Evolutionary conservation across 495 filamentous ascomycete species (phyloP), one percentile per base, ranked within the genome.

Genomic region (Rhypophila decipiens): DNA sequence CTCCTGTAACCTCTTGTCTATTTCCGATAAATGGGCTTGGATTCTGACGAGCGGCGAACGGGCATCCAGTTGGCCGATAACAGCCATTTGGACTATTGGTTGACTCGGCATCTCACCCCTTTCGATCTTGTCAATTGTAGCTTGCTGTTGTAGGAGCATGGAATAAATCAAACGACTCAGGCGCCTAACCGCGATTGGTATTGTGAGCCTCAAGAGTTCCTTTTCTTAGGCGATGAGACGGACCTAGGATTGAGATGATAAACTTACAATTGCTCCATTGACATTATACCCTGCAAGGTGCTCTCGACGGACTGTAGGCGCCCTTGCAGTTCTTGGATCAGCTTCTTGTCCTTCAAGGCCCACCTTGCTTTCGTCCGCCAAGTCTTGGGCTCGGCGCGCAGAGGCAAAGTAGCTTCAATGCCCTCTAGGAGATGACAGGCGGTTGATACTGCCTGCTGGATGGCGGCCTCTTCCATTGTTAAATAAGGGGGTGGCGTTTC

Each of bases 251-350:
- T n/a, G n/a, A n/a, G n/a, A n/a, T n/a, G n/a, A n/a, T n/a, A 34
- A 5, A 39, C 36, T 39, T 39, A 39, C 36, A 39, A 39, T 17
- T 39, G 36, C 18, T 39, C 36, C 36, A 39, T 39, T 39, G 36
- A n/a, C 18, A 39, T 17, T 10, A 39, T 39, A 8, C 36, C 36
- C 18, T 39, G 36, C 36, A 39, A 17, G 9, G 36, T 39, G 36
- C 36, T 15, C 36, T 39, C 36, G 36, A 19, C 36, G 5, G 36
- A 39, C 18, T 39, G 11, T 8, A 39, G 36, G 9, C 36, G 36
- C 36, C 18, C 36, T 15, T 39, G 11, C 5, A 39, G 36, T 15
- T 39, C 9, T 39, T n/a, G 12, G 5, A 39, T 7, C 9, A 39
- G 12, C n/a, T 39, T n/a, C 18, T 39, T 39, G n/a, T 39, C 36